Evolutionary conservation across 441 rosid genomes (phyloP).

Genomic region (Hura crepitans): DNA sequence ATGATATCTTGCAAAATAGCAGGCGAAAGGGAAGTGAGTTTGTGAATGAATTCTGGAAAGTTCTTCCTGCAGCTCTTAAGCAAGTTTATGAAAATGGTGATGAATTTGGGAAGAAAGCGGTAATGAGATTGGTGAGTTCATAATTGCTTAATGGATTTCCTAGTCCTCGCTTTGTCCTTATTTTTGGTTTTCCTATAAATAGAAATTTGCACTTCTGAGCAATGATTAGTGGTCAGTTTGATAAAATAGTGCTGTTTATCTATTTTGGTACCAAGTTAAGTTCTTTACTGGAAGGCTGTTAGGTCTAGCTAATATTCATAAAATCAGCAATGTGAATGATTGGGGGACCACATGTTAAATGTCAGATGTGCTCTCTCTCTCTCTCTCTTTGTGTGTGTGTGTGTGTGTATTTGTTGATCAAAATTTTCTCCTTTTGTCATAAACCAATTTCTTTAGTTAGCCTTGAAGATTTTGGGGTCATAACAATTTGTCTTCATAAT

Average conservation of each 20-base stretch:
- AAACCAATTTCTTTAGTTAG: neutral
- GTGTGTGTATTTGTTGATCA: neutral
- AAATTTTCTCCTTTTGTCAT: neutral
- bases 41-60: conserved; percentile 57
- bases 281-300: neutral
- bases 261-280: neutral
- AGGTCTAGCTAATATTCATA: neutral
- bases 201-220: neutral
- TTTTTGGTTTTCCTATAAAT: neutral
- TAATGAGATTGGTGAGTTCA: conserved; percentile 41
- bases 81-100: conserved; percentile 41
- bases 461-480: neutral
- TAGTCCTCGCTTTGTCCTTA: neutral
- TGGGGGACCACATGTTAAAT: neutral
- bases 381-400: neutral
- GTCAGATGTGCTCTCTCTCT: neutral
- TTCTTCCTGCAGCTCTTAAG: conserved; percentile 43
- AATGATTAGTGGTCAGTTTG: neutral
- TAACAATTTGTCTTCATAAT: neutral
- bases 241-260: neutral
- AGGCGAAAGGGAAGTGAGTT: conserved; percentile 48
- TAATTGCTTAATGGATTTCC: neutral
- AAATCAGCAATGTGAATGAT: neutral
- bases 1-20: conserved; percentile 51
- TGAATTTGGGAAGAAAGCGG: conserved; percentile 44